Conservation (phyloP, 1,284 basidiomycete species). For the Cutaneotrichosporon cavernicola region DNA sequence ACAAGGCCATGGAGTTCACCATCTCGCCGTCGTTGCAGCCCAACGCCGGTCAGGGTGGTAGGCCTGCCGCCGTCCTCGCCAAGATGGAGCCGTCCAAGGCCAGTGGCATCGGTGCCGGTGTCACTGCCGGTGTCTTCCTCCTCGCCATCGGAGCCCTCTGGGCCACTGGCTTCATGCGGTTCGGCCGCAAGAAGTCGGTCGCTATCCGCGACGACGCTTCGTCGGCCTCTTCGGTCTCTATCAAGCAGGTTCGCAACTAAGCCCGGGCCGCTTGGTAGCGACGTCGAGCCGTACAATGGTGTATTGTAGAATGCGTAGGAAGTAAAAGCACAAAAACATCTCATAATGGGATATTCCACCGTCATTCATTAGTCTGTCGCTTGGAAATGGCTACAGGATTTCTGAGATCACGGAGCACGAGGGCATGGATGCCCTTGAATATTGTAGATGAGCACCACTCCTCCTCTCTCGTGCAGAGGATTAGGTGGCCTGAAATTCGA, state of each 20-base stretch:
- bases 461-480: too few relatives aligned
- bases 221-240: conserved; percentile 2
- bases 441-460: too few relatives aligned
- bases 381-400: too few relatives aligned
- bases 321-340: neutral
- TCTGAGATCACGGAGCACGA: too few relatives aligned
- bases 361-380: too few relatives aligned
- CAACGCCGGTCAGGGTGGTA: neutral
- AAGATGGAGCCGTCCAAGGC: neutral
- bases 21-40: neutral
- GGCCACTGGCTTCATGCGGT: conserved; percentile 12
- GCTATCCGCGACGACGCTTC: conserved; percentile 8
- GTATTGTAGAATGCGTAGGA: neutral
- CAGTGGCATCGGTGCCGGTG: conserved; percentile 23
- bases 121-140: conserved; percentile 15
- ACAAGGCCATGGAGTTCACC: neutral
- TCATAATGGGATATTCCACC: neutral
- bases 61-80: neutral
- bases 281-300: too few relatives aligned
- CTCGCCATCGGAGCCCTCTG: conserved; percentile 15
- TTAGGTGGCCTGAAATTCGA: too few relatives aligned
- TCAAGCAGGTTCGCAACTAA: conserved; percentile 10
- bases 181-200: conserved; percentile 14
- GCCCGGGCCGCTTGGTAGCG: neutral
- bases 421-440: too few relatives aligned